A percentile compares a stretch with the other conserved stretches of the same genome.
Evolutionary conservation across 306 rosid genomes (phyloP).

Genomic region (Astragalus glycyphyllos): DNA sequence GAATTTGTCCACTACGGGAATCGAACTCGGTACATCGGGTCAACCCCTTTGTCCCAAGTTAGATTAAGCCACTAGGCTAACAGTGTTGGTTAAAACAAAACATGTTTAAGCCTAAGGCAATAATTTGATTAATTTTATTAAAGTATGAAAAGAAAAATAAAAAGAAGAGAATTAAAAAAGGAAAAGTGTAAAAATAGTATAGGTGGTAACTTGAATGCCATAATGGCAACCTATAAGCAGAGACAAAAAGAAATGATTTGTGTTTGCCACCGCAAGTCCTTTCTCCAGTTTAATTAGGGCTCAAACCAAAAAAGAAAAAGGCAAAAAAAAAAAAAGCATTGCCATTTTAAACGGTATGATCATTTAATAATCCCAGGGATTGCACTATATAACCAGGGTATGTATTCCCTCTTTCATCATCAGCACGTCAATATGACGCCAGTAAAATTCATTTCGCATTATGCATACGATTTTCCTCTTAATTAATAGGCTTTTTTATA

Average conservation of each 20-base stretch:
- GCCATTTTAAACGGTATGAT: constrained; percentile 34
- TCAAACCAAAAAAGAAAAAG: constrained; percentile 44
- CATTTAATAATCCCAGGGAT: constrained; percentile 37
- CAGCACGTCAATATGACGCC: constrained; percentile 63
- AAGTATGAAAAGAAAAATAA: too few species aligned
- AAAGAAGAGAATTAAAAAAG: too few species aligned
- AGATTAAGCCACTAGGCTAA: too few species aligned
- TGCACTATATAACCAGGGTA: constrained; percentile 43
- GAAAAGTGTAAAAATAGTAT: too few species aligned
- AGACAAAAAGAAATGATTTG: constrained; percentile 93
- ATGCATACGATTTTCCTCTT: background rate
- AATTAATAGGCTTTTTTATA: too few species aligned
- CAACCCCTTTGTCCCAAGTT: too few species aligned
- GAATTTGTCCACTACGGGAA: too few species aligned
- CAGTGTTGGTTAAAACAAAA: too few species aligned
- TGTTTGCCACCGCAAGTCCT: constrained; percentile 74
- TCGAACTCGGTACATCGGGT: too few species aligned
- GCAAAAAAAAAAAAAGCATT: constrained; percentile 7
- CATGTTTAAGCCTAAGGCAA: too few species aligned
- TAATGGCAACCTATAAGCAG: constrained; percentile 64
- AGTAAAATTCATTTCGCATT: constrained; percentile 38
- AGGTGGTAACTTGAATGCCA: constrained; percentile 50
- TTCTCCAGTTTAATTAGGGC: constrained; percentile 45
- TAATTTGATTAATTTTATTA: too few species aligned
- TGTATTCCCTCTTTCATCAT: constrained; percentile 64